Evolutionary conservation across 2,329 filamentous ascomycete genomes (phyloP), one percentile per base, ranked within the genome.

Genomic region (Penicillium concentricum): DNA sequence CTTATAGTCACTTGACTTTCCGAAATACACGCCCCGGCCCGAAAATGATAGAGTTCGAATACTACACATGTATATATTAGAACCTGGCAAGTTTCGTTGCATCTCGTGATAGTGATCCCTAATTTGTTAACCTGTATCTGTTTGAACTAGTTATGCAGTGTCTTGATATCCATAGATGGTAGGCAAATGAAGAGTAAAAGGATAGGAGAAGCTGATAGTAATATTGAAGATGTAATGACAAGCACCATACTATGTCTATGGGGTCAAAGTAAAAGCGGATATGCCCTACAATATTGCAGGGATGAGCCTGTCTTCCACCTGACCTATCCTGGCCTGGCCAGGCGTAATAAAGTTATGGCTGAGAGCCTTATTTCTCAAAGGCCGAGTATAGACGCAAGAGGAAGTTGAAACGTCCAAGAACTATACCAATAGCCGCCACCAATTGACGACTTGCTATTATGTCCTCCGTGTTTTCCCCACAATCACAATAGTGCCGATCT

Each of bases 401-500:
- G 22, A 44, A 20, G 47, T 20, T 15, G 22, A 37, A 28, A 35
- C 30, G 4, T 28, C 30, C 13, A 9, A 28, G 28, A 16, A 16
- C 5, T 10, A 26, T 13, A 8, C 12, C 39, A 20, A 34, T 35
- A 47, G 51, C 51, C 43, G 35, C 35, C 15, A 20, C 42, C 44
- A 50, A 49, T 49, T 8, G 30, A 37, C 13, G 45, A n/a, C 28
- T 8, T n/a, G 35, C 6, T 30, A 35, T 50, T 34, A 22, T 44
- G 20, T 22, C 4, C 38, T 51, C 20, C 28, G 10, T 22, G 18
- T 51, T 51, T 54, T 20, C 52, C 35, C 52, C 52, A 54, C 45
- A 50, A 18, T 42, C n/a, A 3, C 30, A 26, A 43, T 43, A 13
- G 45, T n/a, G 52, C 45, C 22, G 52, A 50, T 54, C 52, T 50